phyloP scores from a whole-genome alignment of 805 yeast species.

The Starmerella vaccinii region DNA sequence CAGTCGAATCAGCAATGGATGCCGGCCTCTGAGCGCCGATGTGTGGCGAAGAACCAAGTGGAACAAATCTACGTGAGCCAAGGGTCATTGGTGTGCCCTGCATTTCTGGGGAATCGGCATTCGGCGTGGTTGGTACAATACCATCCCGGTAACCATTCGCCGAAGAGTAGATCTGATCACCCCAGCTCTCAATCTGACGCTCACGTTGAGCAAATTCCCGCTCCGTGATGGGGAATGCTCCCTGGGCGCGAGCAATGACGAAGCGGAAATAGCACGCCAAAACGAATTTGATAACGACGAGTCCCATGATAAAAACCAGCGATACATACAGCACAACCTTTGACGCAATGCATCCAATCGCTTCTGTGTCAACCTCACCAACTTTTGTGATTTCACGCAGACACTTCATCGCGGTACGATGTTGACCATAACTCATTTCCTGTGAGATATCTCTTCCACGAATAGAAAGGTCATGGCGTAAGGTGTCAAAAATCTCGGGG shows the following conservation, averaged over 20 bases:
- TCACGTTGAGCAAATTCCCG: constrained; percentile 52
- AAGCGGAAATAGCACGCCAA: constrained; percentile 87
- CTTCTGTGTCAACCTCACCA: constrained; percentile 78
- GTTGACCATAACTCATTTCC: constrained; percentile 52
- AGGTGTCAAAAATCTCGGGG: constrained; percentile 58
- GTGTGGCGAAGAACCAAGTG: neutral
- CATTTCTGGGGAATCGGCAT: constrained; percentile 16
- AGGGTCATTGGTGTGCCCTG: constrained; percentile 2
- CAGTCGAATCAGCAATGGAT: neutral
- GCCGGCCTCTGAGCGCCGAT: constrained; percentile 12
- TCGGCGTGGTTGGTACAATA: constrained; percentile 34
- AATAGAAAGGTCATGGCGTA: constrained; percentile 45
- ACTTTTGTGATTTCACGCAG: constrained; percentile 76
- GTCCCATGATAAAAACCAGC: constrained; percentile 70
- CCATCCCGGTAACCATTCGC: constrained; percentile 31
- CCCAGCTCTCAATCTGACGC: constrained; percentile 74
- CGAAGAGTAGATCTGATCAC: constrained; percentile 44
- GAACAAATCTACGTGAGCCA: neutral
- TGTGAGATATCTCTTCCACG: constrained; percentile 78
- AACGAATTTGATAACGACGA: constrained; percentile 66
- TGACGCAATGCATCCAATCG: constrained; percentile 92
- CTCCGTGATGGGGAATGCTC: constrained; percentile 54
- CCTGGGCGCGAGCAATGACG: constrained; percentile 68
- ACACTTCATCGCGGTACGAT: constrained; percentile 68
- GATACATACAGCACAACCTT: constrained; percentile 71